These are phyloP conservation scores for Parmelia sp. DNA, from an alignment of 495 filamentous ascomycete genomes.

Conservation along the genomic window DNA sequence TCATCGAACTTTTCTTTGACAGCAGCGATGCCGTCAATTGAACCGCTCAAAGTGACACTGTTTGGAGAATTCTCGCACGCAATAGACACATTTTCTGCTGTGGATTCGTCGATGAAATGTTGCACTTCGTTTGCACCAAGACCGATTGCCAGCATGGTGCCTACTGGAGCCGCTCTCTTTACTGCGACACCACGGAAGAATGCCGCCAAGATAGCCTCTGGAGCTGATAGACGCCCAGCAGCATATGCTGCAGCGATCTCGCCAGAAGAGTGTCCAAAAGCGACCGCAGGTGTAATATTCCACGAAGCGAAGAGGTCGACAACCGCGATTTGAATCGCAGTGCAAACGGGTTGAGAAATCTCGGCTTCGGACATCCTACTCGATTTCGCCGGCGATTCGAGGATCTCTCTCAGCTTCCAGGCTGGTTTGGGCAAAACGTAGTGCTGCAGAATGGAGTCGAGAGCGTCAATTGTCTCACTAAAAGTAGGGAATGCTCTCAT, in stretches of 20 bases:
- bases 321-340: constrained; percentile 48
- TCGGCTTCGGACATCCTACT: constrained; percentile 24
- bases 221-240: constrained; percentile 42
- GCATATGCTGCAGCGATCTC: constrained; percentile 60
- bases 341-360: constrained; percentile 37
- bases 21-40: too few species aligned
- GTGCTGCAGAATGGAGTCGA: too few species aligned
- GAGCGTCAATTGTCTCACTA: too few species aligned
- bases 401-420: too few species aligned
- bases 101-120: constrained; percentile 7
- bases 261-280: constrained; percentile 57
- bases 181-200: constrained; percentile 34
- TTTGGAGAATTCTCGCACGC: constrained; percentile 30
- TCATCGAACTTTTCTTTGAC: too few species aligned
- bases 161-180: constrained; percentile 9
- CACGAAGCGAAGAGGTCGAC: constrained; percentile 40
- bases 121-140: constrained; percentile 18
- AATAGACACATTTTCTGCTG: constrained; percentile 14
- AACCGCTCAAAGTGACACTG: constrained; percentile 31
- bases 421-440: too few species aligned
- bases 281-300: constrained; percentile 39
- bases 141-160: constrained; percentile 32
- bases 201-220: constrained; percentile 33
- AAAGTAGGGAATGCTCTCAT: too few species aligned
- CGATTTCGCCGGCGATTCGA: too few species aligned